A percentile compares a stretch with the other conserved stretches of the same genome.
These are phyloP conservation scores for Malassezia dermatis DNA, from an alignment of 1,284 basidiomycete species.

Conservation along the genomic window DNA sequence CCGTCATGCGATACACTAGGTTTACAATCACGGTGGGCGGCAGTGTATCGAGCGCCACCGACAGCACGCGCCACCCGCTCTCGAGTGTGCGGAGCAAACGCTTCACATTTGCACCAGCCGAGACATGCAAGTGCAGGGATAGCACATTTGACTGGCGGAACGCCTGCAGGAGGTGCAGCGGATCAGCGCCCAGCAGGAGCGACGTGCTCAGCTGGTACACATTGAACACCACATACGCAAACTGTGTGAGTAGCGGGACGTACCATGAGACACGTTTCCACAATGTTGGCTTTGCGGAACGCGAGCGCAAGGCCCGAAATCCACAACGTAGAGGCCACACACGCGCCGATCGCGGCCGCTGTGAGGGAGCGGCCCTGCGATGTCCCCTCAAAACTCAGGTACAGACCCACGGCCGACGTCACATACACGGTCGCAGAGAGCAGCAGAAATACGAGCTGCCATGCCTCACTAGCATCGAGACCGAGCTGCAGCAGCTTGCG, in stretches of 20 bases:
- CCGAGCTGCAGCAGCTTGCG: slow-evolving; percentile 29
- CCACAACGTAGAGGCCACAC: slow-evolving; percentile 37
- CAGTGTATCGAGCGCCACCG: slow-evolving; percentile 32
- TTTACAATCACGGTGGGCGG: slow-evolving; percentile 41
- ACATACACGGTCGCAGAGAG: slow-evolving; percentile 43
- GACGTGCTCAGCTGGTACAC: slow-evolving; percentile 38
- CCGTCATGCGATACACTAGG: slow-evolving; percentile 39
- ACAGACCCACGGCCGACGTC: slow-evolving; percentile 33
- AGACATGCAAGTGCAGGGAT: slow-evolving; percentile 16
- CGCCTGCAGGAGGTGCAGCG: slow-evolving; percentile 38
- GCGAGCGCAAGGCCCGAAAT: slow-evolving; percentile 44
- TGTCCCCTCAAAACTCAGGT: slow-evolving; percentile 38
- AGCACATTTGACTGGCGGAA: slow-evolving; percentile 26
- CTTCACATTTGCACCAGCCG: slow-evolving; percentile 12
- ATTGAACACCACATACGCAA: slow-evolving; percentile 45
- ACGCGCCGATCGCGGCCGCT: slow-evolving; percentile 38
- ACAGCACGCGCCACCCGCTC: slow-evolving; percentile 29
- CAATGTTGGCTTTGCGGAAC: slow-evolving; percentile 43
- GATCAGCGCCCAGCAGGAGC: slow-evolving; percentile 36
- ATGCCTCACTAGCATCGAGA: slow-evolving; percentile 37
- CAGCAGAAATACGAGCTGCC: slow-evolving; percentile 44
- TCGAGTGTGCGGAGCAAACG: slow-evolving; percentile 25
- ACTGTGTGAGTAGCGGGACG: slow-evolving; percentile 9
- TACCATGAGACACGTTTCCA: slow-evolving; percentile 42
- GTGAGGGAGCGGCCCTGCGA: slow-evolving; percentile 32